Percentiles rank a stretch among this genome's conserved stretches.
Evolutionary conservation across 1,284 basidiomycete genomes (phyloP).

Genomic region (Leccinum subspadiceum): DNA sequence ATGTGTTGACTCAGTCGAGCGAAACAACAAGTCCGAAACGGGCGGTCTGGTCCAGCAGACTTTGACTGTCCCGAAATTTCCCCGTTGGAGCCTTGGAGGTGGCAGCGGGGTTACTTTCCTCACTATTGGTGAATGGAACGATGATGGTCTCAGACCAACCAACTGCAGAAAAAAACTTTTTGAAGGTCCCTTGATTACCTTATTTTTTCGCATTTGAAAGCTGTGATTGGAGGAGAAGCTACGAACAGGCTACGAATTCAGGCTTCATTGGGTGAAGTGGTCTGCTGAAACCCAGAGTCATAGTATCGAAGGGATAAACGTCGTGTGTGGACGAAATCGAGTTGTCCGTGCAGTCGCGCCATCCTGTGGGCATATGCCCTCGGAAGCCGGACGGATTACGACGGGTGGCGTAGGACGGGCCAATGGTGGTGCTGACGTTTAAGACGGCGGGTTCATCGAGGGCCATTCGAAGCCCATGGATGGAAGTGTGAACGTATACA

Average conservation of each 20-base stretch:
- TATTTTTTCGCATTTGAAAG: neutral
- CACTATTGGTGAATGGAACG: neutral
- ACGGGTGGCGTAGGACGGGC: constrained; percentile 12
- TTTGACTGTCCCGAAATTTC: constrained; percentile 6
- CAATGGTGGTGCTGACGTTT: constrained; percentile 10
- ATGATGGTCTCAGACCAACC: neutral
- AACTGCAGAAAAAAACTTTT: neutral
- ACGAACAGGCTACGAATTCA: neutral
- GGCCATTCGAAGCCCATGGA: constrained; percentile 20
- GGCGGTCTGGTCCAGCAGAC: neutral
- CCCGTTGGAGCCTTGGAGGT: constrained; percentile 5
- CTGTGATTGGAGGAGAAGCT: neutral
- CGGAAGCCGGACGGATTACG: constrained; percentile 15
- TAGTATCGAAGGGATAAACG: constrained; percentile 8
- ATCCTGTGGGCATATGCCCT: constrained; percentile 13
- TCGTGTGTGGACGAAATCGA: constrained; percentile 14
- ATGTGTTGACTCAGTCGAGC: constrained; percentile 1
- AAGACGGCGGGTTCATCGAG: constrained; percentile 16
- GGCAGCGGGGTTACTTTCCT: constrained; percentile 11
- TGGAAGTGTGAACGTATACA: constrained; percentile 12
- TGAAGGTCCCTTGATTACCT: neutral
- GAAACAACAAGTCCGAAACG: constrained; percentile 13
- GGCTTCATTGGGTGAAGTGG: neutral
- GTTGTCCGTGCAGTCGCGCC: constrained; percentile 5
- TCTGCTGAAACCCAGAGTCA: neutral